Base-by-base conservation (phyloP, 2,329 filamentous ascomycete genomes). In the Chalara sp. region DNA sequence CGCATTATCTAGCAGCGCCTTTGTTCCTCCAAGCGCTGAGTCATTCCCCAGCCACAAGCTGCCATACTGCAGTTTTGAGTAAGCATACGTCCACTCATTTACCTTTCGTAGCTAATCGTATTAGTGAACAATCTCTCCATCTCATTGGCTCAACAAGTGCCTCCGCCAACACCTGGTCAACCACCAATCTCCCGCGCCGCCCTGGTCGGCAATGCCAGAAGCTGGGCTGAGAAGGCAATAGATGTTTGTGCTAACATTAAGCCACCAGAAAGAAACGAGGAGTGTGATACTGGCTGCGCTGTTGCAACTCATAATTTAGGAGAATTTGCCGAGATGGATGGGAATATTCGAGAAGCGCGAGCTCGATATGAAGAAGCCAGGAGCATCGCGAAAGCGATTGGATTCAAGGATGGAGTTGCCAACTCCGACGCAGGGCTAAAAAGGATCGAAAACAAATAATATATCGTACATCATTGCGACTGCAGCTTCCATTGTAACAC, bases 261-360 rank as follows among this genome's bases (percentile, higher is more conserved):
- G 50, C 79, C 83, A 4, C 80, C 86, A 0, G 72, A 81, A 4
- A 76, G 88, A 40, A 87, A 82, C 2, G 76, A 84, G 46, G 89
- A 95, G 63, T 96, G 92, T 63, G 89, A 95, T 65, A 68, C 86
- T 50, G 88, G 86, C 1, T 96, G 91, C 63, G 86, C 86, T 2
- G 86, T 86, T 5, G 87, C 91, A 6, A 82, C 87, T n/a, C 87
- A 89, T 67, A 95, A 95, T 64, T 78, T 96, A 48, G 92, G 84
- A 29, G 87, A 95, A 61, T 84, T 96, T 58, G 85, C 87, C 1
- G 82, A 87, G 57, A 84, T 93, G 78, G 70, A 83, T 53, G 84
- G 86, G 1, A 78, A 87, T 59, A 62, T 74, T 1, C 71, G 72
- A 4, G 76, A 86, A 57, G 90, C 92, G 1, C 76, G 76, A 60